Evolutionary conservation across 208 protist genomes (phyloP).

Genomic region (Leptomonas pyrrhocoris): DNA sequence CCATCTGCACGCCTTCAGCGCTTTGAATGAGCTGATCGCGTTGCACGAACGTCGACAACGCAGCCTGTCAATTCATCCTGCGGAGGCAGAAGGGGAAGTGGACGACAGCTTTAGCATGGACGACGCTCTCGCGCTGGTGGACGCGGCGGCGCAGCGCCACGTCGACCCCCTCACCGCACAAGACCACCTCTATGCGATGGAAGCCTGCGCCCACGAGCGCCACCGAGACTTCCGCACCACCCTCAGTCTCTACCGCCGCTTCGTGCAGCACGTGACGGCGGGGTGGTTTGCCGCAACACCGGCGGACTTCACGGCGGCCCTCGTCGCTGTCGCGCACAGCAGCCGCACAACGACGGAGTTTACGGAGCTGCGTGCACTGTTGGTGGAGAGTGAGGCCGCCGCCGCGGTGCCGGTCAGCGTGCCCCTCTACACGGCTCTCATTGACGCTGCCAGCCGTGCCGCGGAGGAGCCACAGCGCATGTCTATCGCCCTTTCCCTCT

Average conservation of each 20-base stretch:
- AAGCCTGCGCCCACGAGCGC: constrained; percentile 52
- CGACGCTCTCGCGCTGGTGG: constrained; percentile 57
- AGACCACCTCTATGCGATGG: constrained; percentile 76
- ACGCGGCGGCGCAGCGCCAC: constrained; percentile 44
- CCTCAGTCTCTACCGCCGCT: constrained; percentile 68
- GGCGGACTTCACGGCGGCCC: constrained; percentile 40
- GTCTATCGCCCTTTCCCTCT: constrained; percentile 76
- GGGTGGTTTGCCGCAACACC: constrained; percentile 42
- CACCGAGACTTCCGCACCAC: constrained; percentile 65
- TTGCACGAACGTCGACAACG: constrained; percentile 40
- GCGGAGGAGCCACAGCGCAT: constrained; percentile 59
- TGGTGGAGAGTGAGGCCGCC: constrained; percentile 57
- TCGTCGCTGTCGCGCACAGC: constrained; percentile 59
- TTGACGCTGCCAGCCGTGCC: constrained; percentile 69
- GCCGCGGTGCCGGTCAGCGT: constrained; percentile 69
- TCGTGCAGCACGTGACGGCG: constrained; percentile 56
- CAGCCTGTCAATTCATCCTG: not conserved
- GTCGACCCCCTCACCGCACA: constrained; percentile 51
- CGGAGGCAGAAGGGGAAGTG: constrained; percentile 13
- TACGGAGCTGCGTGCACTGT: constrained; percentile 55
- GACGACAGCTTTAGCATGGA: constrained; percentile 60
- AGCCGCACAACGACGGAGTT: constrained; percentile 61
- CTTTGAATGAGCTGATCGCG: constrained; percentile 57
- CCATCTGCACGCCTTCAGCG: constrained; percentile 44
- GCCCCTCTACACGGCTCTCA: constrained; percentile 75